A percentile compares a stretch with the other conserved stretches of the same genome.
phyloP scores from a whole-genome alignment of 768 basidiomycete species.

The Mrakia blollopis region DNA sequence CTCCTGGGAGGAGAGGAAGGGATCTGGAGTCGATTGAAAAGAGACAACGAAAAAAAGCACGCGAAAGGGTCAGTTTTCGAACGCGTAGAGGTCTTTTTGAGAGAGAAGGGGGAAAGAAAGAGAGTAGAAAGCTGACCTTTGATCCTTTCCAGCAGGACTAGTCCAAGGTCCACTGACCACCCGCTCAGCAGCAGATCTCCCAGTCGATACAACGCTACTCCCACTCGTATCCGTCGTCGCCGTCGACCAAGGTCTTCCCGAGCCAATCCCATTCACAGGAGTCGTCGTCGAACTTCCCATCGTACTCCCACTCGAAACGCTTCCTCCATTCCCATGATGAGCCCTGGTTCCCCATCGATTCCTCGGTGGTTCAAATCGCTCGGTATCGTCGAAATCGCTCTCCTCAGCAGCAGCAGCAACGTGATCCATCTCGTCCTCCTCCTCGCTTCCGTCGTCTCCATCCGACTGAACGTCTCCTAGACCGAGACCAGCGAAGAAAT shows the following conservation, averaged over 20 bases:
- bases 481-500: slow-evolving; percentile 26
- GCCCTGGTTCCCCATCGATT: slow-evolving; percentile 6
- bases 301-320: slow-evolving; percentile 28
- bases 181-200: slow-evolving; percentile 7
- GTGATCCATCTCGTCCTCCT: not conserved
- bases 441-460: slow-evolving; percentile 1
- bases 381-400: slow-evolving; percentile 15
- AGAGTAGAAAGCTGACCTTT: not conserved
- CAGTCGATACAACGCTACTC: not conserved
- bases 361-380: slow-evolving; percentile 25
- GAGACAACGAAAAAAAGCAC: too few species aligned
- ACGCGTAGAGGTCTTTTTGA: not conserved
- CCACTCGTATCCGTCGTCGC: slow-evolving; percentile 1
- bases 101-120: not conserved
- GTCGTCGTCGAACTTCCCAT: slow-evolving; percentile 11
- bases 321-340: slow-evolving; percentile 11
- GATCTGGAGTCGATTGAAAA: slow-evolving; percentile 7
- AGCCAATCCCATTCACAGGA: not conserved
- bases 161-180: slow-evolving; percentile 29
- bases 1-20: slow-evolving; percentile 29
- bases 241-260: slow-evolving; percentile 3
- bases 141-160: slow-evolving; percentile 22
- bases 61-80: not conserved
- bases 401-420: not conserved
- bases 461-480: not conserved